phyloP scores from a whole-genome alignment of 371 early-diverging fungal genomes.

The Mortierella sp. region DNA sequence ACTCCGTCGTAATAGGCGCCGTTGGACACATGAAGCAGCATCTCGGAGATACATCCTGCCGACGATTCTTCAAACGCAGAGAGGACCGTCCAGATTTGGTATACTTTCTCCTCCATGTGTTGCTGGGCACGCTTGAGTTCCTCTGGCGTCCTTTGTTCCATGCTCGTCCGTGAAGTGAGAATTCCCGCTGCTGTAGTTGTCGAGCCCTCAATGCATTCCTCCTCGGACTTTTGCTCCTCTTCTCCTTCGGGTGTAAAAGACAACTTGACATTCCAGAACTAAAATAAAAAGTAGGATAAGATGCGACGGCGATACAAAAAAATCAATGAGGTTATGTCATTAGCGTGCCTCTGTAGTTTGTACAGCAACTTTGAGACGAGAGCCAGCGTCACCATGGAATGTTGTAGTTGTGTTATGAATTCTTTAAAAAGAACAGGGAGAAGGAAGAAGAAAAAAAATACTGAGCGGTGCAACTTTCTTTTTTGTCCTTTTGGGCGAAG shows the following conservation, averaged over 20 bases:
- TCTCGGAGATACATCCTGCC: constrained; percentile 97
- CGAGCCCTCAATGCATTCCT: neutral
- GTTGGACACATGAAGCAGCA: constrained; percentile 93
- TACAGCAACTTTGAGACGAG: neutral
- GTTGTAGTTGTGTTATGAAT: constrained; percentile 7
- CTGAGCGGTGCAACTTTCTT: neutral
- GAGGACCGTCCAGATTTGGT: constrained; percentile 92
- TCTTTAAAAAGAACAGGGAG: neutral
- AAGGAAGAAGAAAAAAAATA: constrained; percentile 4
- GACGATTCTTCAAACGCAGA: constrained; percentile 97
- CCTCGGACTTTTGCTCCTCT: constrained; percentile 22
- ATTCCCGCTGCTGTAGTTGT: constrained; percentile 5
- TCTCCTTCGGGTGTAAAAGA: constrained; percentile 42
- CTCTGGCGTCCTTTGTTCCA: constrained; percentile 60
- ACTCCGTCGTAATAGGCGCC: constrained; percentile 87
- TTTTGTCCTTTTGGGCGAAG: constrained; percentile 9
- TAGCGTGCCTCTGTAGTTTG: neutral
- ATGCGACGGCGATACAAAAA: neutral
- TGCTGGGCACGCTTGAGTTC: constrained; percentile 69
- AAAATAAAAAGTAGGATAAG: neutral
- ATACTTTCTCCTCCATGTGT: constrained; percentile 88
- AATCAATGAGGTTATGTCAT: constrained; percentile 23
- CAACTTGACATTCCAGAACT: constrained; percentile 88
- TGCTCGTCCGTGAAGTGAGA: constrained; percentile 20
- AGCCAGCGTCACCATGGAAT: neutral